Conservation (phyloP, 2,329 filamentous ascomycete genomes). For the Clonostachys byssicola region DNA sequence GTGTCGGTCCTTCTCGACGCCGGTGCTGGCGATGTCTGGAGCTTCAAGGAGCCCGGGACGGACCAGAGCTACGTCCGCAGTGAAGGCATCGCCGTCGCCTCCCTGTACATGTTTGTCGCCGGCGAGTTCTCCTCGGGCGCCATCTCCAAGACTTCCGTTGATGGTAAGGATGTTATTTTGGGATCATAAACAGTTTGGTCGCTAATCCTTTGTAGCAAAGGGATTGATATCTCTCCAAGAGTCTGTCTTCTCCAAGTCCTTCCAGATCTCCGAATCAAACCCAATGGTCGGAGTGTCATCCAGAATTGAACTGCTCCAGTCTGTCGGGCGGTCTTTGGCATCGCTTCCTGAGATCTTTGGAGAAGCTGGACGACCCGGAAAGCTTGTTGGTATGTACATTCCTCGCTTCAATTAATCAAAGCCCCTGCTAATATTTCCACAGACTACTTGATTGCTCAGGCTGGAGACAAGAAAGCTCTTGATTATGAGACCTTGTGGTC, state of each 20-base stretch:
- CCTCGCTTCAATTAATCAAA: not conserved
- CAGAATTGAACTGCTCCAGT: constrained; percentile 32
- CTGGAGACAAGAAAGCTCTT: constrained; percentile 16
- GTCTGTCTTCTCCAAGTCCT: constrained; percentile 24
- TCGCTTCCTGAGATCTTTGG: constrained; percentile 33
- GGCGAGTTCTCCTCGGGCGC: constrained; percentile 26
- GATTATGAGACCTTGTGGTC: constrained; percentile 35
- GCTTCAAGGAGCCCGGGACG: constrained; percentile 31
- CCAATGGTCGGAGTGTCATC: constrained; percentile 39
- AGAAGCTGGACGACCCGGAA: constrained; percentile 33
- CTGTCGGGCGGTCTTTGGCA: constrained; percentile 34
- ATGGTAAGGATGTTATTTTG: constrained; percentile 19
- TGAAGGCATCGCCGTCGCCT: constrained; percentile 47
- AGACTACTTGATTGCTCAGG: constrained; percentile 31
- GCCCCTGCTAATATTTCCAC: not conserved
- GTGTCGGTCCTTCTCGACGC: constrained; percentile 56
- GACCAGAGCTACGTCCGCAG: constrained; percentile 30
- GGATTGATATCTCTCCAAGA: constrained; percentile 26
- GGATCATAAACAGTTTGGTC: too few species aligned
- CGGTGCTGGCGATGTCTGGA: constrained; percentile 45
- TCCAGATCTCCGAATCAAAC: constrained; percentile 38
- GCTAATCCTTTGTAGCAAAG: constrained; percentile 11
- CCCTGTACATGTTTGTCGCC: constrained; percentile 41
- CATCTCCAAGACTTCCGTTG: constrained; percentile 14
- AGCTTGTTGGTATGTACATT: constrained; percentile 35